Conservation (phyloP, 129 eudicot species). For the Dittrichia graveolens region DNA sequence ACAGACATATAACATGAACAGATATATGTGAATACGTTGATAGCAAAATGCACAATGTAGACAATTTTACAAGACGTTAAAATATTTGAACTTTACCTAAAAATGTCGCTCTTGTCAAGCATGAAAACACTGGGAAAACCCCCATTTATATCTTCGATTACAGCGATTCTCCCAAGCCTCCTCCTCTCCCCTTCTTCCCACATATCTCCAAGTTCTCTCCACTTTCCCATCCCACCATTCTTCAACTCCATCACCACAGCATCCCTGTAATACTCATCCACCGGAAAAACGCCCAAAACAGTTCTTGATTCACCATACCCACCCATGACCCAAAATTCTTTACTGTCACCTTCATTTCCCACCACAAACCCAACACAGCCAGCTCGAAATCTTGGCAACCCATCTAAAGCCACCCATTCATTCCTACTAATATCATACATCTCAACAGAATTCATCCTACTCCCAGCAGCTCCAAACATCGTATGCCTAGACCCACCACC, state of each 20-base stretch:
- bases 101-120: constrained; percentile 75
- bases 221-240: constrained; percentile 55
- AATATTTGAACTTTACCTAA: constrained; percentile 52
- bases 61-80: neutral
- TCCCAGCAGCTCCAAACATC: constrained; percentile 88
- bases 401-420: constrained; percentile 79
- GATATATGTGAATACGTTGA: neutral
- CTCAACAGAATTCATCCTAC: constrained; percentile 90
- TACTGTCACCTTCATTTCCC: constrained; percentile 41
- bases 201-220: constrained; percentile 93
- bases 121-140: constrained; percentile 64
- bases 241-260: constrained; percentile 80
- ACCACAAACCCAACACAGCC: constrained; percentile 88
- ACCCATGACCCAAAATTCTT: constrained; percentile 96
- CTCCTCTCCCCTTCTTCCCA: constrained; percentile 90
- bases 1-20: neutral
- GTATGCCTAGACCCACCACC: constrained; percentile 94
- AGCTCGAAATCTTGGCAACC: constrained; percentile 76
- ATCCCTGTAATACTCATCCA: constrained; percentile 83
- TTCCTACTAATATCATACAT: constrained; percentile 70
- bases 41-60: constrained; percentile 1
- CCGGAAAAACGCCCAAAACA: constrained; percentile 87
- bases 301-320: constrained; percentile 95
- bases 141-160: constrained; percentile 52
- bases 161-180: constrained; percentile 70